Percentiles rank a stretch among this genome's conserved stretches.
These are phyloP conservation scores for Primulina eburnea DNA, from an alignment of 257 asterid genomes.

Conservation along the genomic window DNA sequence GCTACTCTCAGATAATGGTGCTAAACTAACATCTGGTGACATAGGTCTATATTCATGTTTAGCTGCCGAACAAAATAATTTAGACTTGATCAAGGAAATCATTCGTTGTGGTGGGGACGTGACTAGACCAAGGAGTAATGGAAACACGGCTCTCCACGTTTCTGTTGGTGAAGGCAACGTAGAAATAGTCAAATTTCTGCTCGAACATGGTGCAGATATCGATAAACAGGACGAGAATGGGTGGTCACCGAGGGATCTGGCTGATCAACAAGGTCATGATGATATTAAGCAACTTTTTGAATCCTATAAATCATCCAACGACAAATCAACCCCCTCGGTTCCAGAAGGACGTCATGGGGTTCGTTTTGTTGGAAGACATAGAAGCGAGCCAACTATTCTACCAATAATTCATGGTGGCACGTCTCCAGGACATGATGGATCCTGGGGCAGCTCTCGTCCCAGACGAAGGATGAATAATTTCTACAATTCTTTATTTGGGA, in stretches of 20 bases:
- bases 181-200: constrained; percentile 44
- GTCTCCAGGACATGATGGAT: constrained; percentile 32
- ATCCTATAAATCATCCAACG: constrained; percentile 21
- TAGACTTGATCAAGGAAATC: constrained; percentile 46
- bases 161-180: constrained; percentile 51
- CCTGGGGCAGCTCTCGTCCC: constrained; percentile 48
- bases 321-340: constrained; percentile 7
- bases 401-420: constrained; percentile 26
- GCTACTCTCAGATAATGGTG: constrained; percentile 43
- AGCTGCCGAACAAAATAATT: constrained; percentile 44
- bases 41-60: constrained; percentile 38
- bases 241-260: constrained; percentile 48
- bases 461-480: constrained; percentile 56
- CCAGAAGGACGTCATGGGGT: constrained; percentile 32
- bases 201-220: constrained; percentile 45
- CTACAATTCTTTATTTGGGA: constrained; percentile 74
- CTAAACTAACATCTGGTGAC: constrained; percentile 37
- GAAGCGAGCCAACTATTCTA: constrained; percentile 38
- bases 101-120: constrained; percentile 43
- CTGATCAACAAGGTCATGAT: constrained; percentile 60
- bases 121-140: constrained; percentile 28
- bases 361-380: constrained; percentile 45
- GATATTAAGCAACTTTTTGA: constrained; percentile 40
- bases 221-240: constrained; percentile 36
- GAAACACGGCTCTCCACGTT: constrained; percentile 41